phyloP scores from a whole-genome alignment of 495 filamentous ascomycete species.

The Elasticomyces elasticus region DNA sequence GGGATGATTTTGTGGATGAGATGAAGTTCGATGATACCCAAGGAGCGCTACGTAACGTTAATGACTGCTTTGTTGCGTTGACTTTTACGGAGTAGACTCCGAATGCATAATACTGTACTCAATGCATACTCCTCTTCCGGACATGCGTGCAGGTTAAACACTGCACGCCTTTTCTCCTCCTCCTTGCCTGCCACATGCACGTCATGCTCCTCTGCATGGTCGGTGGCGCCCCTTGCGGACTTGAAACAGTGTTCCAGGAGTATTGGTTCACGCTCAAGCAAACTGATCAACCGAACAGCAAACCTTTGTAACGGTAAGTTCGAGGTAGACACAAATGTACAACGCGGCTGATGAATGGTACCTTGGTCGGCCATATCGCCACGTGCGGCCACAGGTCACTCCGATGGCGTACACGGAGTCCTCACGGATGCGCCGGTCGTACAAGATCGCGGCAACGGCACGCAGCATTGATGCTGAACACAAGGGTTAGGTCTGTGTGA shows the following conservation, averaged over 20 bases:
- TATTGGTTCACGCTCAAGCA: neutral
- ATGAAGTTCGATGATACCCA: neutral
- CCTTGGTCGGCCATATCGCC: too few relatives aligned
- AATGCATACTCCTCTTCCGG: neutral
- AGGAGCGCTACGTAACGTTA: neutral
- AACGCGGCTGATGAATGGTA: too few relatives aligned
- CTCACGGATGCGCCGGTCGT: neutral
- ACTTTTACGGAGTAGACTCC: too few relatives aligned
- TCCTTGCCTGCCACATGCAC: neutral
- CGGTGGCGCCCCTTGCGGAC: neutral
- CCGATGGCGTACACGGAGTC: too few relatives aligned
- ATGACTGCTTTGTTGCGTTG: too few relatives aligned
- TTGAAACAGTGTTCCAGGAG: neutral
- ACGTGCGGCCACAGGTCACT: neutral
- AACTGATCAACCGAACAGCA: too few relatives aligned
- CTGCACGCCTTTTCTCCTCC: neutral
- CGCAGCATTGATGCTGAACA: too few relatives aligned
- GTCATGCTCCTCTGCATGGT: neutral
- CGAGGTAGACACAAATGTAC: too few relatives aligned
- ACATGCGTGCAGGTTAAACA: neutral
- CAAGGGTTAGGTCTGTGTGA: neutral
- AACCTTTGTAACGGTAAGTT: too few relatives aligned
- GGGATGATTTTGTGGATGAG: neutral
- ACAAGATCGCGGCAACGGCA: neutral
- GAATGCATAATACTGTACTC: too few relatives aligned